Evolutionary conservation across 2,329 filamentous ascomycete genomes (phyloP).

Genomic region (Cladosporium sp.): DNA sequence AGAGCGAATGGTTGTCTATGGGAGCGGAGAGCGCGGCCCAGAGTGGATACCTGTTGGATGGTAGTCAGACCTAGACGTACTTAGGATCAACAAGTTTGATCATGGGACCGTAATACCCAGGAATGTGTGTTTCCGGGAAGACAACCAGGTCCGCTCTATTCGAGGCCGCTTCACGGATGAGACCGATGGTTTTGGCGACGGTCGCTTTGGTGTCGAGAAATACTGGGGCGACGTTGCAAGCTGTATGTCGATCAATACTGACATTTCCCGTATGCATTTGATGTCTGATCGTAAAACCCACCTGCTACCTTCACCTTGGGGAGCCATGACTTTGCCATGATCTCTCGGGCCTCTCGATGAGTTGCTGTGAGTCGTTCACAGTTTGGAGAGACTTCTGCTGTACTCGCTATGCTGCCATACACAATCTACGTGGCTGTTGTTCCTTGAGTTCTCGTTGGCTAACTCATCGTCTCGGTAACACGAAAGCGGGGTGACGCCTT

Average conservation of each 20-base stretch:
- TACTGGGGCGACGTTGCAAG: constrained; percentile 42
- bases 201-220: constrained; percentile 51
- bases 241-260: constrained; percentile 17
- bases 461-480: not conserved
- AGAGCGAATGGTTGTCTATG: constrained; percentile 52
- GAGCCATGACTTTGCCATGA: constrained; percentile 22
- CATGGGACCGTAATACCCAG: not conserved
- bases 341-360: not conserved
- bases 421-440: not conserved
- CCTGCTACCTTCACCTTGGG: constrained; percentile 30
- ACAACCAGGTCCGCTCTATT: constrained; percentile 52
- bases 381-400: not conserved
- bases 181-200: constrained; percentile 47
- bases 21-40: constrained; percentile 52
- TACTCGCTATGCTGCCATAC: not conserved
- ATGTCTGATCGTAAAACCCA: not conserved
- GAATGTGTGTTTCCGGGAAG: constrained; percentile 55
- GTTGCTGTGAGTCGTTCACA: no score
- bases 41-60: constrained; percentile 38
- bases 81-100: not conserved
- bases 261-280: not conserved
- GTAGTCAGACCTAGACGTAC: not conserved
- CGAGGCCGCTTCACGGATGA: constrained; percentile 48
- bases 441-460: not conserved
- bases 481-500: not conserved